Percentiles rank a stretch among this genome's conserved stretches.
These are phyloP conservation scores for Sicyos baderoa DNA, from an alignment of 306 rosid species.

Conservation along the genomic window DNA sequence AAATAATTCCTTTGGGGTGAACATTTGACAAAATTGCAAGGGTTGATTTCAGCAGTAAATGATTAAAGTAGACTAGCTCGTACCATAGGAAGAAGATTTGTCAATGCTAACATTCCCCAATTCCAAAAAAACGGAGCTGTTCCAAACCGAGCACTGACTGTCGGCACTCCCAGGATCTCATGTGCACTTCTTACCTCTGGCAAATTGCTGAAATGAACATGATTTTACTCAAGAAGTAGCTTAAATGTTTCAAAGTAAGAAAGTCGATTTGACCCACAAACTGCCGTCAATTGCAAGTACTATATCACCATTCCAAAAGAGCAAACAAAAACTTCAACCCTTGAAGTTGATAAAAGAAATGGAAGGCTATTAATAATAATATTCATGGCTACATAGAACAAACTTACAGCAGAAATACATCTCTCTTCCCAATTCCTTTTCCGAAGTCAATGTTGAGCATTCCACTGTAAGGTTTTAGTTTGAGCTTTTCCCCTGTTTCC, in stretches of 20 bases:
- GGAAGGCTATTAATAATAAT: background rate
- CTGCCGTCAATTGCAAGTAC: background rate
- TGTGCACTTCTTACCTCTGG: constrained; percentile 87
- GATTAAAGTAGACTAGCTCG: constrained; percentile 14
- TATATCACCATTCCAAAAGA: constrained; percentile 3
- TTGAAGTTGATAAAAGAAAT: constrained; percentile 7
- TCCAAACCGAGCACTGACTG: constrained; percentile 95
- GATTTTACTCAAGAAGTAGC: background rate
- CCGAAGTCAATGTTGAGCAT: constrained; percentile 92
- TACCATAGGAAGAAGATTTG: constrained; percentile 62
- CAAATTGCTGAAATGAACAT: constrained; percentile 52
- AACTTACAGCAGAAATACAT: constrained; percentile 89
- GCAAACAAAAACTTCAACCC: background rate
- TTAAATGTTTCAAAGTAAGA: constrained; percentile 1
- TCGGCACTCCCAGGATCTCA: constrained; percentile 77
- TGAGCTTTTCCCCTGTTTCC: constrained; percentile 72
- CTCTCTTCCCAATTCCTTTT: constrained; percentile 85
- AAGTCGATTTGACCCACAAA: background rate
- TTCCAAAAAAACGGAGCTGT: constrained; percentile 93
- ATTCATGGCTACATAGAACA: background rate
- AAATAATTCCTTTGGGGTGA: background rate
- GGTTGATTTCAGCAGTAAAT: background rate
- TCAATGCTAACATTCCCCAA: constrained; percentile 90
- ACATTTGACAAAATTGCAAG: background rate
- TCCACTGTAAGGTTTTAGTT: constrained; percentile 88